Evolutionary conservation across 441 rosid species (phyloP).

Genomic region (Populus hybrid): DNA sequence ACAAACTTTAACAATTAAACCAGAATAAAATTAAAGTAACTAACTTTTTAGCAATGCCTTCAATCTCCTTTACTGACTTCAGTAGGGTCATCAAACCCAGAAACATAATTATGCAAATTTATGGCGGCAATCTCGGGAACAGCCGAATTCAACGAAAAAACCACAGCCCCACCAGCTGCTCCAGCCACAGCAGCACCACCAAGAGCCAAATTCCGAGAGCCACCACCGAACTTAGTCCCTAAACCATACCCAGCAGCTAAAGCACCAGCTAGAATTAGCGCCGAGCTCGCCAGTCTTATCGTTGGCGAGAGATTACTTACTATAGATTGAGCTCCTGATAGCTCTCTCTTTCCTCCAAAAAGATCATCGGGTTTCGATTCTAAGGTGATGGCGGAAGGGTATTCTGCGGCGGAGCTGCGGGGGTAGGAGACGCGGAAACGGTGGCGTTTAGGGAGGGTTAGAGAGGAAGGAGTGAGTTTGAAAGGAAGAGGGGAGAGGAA

Average conservation of each 20-base stretch:
- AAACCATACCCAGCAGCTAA: conserved; percentile 74
- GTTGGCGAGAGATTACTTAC: conserved; percentile 70
- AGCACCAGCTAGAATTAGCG: conserved; percentile 66
- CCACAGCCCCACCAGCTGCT: conserved; percentile 76
- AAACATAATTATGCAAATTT: conserved; percentile 73
- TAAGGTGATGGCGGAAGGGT: background rate
- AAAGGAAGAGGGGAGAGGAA: conserved; percentile 45
- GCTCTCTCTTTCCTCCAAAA: conserved; percentile 69
- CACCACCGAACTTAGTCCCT: conserved; percentile 63
- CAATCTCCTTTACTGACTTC: conserved; percentile 65
- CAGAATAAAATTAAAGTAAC: conserved; percentile 6
- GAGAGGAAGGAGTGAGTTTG: conserved; percentile 33
- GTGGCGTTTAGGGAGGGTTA: conserved; percentile 40
- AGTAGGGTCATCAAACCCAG: conserved; percentile 62
- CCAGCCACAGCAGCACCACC: conserved; percentile 80
- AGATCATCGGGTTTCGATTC: conserved; percentile 26
- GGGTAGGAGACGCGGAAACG: conserved; percentile 49
- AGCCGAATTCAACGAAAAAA: conserved; percentile 56
- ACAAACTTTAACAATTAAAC: background rate
- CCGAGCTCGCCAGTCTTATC: conserved; percentile 66
- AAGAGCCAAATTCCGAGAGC: no score
- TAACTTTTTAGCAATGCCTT: conserved; percentile 70
- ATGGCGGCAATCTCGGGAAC: conserved; percentile 93
- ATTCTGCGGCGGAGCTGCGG: conserved; percentile 38
- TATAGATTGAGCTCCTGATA: conserved; percentile 73